Base-by-base conservation (phyloP, 1,284 basidiomycete species). In the Microbotryomycetes sp. region DNA sequence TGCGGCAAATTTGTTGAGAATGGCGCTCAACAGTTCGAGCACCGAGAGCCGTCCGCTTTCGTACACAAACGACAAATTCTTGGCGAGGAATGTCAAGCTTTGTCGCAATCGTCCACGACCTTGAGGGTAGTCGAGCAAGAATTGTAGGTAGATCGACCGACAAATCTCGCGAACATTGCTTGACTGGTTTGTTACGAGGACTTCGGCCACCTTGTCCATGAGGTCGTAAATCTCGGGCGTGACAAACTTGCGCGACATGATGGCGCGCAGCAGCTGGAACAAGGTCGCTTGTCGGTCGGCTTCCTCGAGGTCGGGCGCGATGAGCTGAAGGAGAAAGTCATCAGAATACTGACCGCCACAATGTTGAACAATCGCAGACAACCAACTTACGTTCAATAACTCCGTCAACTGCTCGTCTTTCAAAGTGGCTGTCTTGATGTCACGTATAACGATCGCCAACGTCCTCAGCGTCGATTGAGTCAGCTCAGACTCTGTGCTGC, bases 201-300 rank as follows among this genome's bases (percentile, higher is more conserved):
- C 85, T 71, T 91, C 87, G 2, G 90, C 86, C n/a, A 98, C 86
- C 66, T 86, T 86, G 66, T 91, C 89, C 93, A 98, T 97, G 46
- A 96, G 78, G 74, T 98, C 93, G 79, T 99, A 98, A 55, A 99
- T 87, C 76, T 98, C 96, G 1, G 91, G 89, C 1, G 96, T 90
- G 48, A 97, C 86, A 65, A 98, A 89, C 71, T 88, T 89, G 30
- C 93, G 85, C 4, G 86, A 80, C 21, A 98, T 86, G 69, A 98
- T 90, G 11, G 92, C 88, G n/a, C 91, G 85, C 18, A 99, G 82
- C 68, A 98, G 82, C 0, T 87, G 80, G 75, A 99, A 98, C 15
- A 93, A 86, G 15, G 89, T 82, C 2, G 81, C 82, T 76, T 98
- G 96, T 6, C 90, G 85, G n/a, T 80, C 80, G 0, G 88, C 85